Evolutionary conservation across 441 rosid genomes (phyloP).

Genomic region (Erysimum cheiri): DNA sequence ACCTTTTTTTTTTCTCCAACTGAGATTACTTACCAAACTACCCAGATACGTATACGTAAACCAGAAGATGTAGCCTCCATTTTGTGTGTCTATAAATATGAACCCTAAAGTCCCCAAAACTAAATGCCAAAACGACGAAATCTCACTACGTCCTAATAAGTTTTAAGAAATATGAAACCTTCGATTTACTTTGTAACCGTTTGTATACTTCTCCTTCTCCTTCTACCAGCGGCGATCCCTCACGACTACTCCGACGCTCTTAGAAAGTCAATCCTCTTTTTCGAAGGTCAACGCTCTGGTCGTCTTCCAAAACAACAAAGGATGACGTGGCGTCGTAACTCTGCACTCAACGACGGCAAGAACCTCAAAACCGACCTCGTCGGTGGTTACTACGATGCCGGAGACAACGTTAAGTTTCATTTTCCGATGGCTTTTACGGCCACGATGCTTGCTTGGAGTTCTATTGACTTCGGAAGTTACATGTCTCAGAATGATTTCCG

Average conservation of each 20-base stretch:
- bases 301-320: conserved; percentile 72
- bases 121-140: conserved; percentile 10
- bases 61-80: not conserved
- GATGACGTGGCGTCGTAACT: conserved; percentile 65
- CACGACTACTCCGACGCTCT: conserved; percentile 79
- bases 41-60: conserved; percentile 16
- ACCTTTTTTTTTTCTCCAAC: no score
- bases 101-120: conserved; percentile 7
- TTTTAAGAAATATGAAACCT: conserved; percentile 8
- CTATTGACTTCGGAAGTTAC: conserved; percentile 67
- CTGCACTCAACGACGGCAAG: conserved; percentile 78
- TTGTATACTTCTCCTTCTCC: conserved; percentile 10
- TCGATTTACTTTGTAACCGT: conserved; percentile 11
- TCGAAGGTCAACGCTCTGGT: conserved; percentile 95
- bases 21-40: conserved; percentile 17
- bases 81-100: conserved; percentile 18
- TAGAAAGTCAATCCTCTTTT: conserved; percentile 81
- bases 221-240: conserved; percentile 31
- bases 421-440: conserved; percentile 93
- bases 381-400: conserved; percentile 95
- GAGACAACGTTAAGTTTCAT: conserved; percentile 86
- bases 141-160: not conserved
- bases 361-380: conserved; percentile 62
- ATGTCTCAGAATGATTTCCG: conserved; percentile 69
- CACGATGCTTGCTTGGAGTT: conserved; percentile 87